Percentiles rank a stretch among this genome's conserved stretches.
phyloP scores from a whole-genome alignment of 2,329 filamentous ascomycete genomes.

The Bipolaris zeicola region DNA sequence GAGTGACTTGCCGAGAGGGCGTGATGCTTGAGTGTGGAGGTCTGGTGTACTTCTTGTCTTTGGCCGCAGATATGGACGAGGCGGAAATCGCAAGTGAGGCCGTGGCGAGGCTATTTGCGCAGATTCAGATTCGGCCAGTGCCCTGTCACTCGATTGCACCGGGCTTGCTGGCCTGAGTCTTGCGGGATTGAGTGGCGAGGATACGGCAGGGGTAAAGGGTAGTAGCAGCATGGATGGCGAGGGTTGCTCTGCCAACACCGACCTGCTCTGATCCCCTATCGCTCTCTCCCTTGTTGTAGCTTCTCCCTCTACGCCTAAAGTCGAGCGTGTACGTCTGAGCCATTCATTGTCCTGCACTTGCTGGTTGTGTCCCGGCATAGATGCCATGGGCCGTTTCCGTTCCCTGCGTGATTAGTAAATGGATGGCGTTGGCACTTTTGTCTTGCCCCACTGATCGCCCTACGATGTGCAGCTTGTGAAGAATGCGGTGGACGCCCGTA shows the following conservation, averaged over 20 bases:
- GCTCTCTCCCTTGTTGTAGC: constrained; percentile 18
- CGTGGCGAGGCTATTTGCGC: constrained; percentile 6
- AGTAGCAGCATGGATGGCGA: constrained; percentile 3
- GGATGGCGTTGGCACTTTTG: constrained; percentile 5
- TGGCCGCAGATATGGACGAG: constrained; percentile 20
- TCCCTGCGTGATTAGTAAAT: constrained; percentile 4
- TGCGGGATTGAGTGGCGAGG: constrained; percentile 18
- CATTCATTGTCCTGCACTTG: constrained; percentile 25
- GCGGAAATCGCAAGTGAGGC: constrained; percentile 14
- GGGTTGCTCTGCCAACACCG: constrained; percentile 3
- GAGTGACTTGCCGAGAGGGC: constrained; percentile 24
- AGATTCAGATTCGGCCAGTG: constrained; percentile 3
- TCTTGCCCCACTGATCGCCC: constrained; percentile 4
- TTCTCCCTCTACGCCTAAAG: constrained; percentile 28
- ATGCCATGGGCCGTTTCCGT: constrained; percentile 27
- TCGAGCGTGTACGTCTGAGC: constrained; percentile 27
- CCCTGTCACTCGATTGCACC: constrained; percentile 15
- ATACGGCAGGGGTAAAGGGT: constrained; percentile 16
- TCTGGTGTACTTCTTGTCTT: constrained; percentile 27
- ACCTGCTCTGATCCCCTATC: constrained; percentile 8
- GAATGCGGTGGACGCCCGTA: neutral
- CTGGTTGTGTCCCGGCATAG: constrained; percentile 22
- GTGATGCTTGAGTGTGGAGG: constrained; percentile 15
- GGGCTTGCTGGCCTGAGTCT: neutral
- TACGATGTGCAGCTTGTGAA: constrained; percentile 6